Percentiles rank a stretch among this genome's conserved stretches.
phyloP scores from a whole-genome alignment of 208 protist genomes.

The Leishmania arabica region DNA sequence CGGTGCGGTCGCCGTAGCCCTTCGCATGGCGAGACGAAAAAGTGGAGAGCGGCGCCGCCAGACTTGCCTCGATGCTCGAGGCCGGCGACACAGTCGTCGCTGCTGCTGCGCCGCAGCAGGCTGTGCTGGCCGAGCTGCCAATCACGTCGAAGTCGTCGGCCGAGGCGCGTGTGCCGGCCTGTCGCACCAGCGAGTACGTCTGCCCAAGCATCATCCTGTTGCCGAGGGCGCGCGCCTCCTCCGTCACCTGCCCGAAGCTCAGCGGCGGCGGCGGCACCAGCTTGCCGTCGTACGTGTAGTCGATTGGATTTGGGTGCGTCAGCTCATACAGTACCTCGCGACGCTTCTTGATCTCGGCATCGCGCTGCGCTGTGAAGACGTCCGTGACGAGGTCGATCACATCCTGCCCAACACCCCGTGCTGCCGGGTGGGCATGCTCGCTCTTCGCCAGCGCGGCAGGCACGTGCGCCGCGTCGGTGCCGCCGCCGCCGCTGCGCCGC shows the following conservation, averaged over 20 bases:
- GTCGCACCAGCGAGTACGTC: conserved; percentile 74
- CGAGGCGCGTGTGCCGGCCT: conserved; percentile 56
- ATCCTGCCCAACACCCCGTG: conserved; percentile 69
- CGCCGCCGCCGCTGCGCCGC: background rate
- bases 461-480: background rate
- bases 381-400: conserved; percentile 90
- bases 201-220: conserved; percentile 76
- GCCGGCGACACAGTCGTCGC: conserved; percentile 13
- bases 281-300: conserved; percentile 90
- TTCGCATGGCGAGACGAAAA: background rate
- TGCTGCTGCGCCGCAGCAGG: background rate
- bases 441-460: conserved; percentile 27
- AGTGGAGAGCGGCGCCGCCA: conserved; percentile 1
- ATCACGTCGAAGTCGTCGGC: conserved; percentile 22
- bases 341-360: conserved; percentile 54
- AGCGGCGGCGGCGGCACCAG: conserved; percentile 87
- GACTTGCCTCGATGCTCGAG: conserved; percentile 20
- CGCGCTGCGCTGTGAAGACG: conserved; percentile 68
- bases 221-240: conserved; percentile 64
- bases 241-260: conserved; percentile 81
- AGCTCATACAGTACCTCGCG: conserved; percentile 83
- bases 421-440: conserved; percentile 43
- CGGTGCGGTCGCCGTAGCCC: background rate
- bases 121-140: background rate
- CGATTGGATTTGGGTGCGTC: conserved; percentile 74